A percentile compares a stretch with the other conserved stretches of the same genome.
Evolutionary conservation across 1,139 yeast genomes (phyloP).

Genomic region (Blastobotrys aristatus): DNA sequence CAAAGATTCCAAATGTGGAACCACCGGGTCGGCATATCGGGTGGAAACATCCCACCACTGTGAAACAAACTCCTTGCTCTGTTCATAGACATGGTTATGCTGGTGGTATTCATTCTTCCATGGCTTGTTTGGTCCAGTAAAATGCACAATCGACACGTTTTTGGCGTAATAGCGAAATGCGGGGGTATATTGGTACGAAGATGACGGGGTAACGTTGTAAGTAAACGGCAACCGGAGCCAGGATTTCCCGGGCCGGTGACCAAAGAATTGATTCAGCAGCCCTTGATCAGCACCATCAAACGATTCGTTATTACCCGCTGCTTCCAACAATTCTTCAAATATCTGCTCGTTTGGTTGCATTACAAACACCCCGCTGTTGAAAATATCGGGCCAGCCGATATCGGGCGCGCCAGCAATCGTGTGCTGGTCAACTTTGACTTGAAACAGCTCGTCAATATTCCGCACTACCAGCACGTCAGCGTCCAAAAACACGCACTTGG

Average conservation of each 20-base stretch:
- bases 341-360: slow-evolving; percentile 52
- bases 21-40: slow-evolving; percentile 2
- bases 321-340: slow-evolving; percentile 41
- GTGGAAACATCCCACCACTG: slow-evolving; percentile 14
- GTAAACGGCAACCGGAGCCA: slow-evolving; percentile 74
- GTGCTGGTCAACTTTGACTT: slow-evolving; percentile 23
- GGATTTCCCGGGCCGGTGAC: slow-evolving; percentile 28
- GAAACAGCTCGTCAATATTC: slow-evolving; percentile 41
- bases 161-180: slow-evolving; percentile 60
- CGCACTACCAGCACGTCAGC: slow-evolving; percentile 70
- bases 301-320: slow-evolving; percentile 42
- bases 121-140: slow-evolving; percentile 77
- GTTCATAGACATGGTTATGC: slow-evolving; percentile 2
- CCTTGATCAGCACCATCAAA: slow-evolving; percentile 98
- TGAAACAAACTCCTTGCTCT: slow-evolving; percentile 7
- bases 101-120: slow-evolving; percentile 44
- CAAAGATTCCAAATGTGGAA: neutral
- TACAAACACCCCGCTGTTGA: slow-evolving; percentile 82
- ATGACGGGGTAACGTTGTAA: slow-evolving; percentile 79
- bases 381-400: slow-evolving; percentile 92
- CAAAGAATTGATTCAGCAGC: slow-evolving; percentile 74
- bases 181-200: slow-evolving; percentile 77
- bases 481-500: slow-evolving; percentile 68
- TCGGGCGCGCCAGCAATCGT: slow-evolving; percentile 70
- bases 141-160: slow-evolving; percentile 64